phyloP scores from a whole-genome alignment of 1,284 basidiomycete species.

The Heterobasidion annosum region DNA sequence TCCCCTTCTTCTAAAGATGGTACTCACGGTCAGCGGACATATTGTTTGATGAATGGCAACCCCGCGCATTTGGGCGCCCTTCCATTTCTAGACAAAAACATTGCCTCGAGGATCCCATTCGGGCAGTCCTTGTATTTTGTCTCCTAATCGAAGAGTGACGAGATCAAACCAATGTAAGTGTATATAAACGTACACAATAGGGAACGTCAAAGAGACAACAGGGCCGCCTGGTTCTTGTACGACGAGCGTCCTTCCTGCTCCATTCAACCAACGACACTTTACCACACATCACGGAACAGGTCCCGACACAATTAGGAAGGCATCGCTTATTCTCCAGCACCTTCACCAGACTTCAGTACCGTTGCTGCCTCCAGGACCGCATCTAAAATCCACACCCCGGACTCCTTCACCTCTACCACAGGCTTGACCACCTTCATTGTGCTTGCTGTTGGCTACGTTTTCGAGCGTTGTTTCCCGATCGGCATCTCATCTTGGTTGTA shows the following conservation, averaged over 20 bases:
- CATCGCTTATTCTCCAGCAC: no score
- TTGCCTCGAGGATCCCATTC: not conserved
- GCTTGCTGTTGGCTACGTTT: not conserved
- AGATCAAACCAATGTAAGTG: not conserved
- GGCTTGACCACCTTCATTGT: no score
- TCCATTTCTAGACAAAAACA: not conserved
- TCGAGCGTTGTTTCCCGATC: not conserved
- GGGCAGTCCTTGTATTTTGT: not conserved
- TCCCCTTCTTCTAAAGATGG: not conserved
- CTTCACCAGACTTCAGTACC: no score
- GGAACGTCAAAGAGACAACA: slow-evolving; percentile 6
- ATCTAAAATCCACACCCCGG: no score
- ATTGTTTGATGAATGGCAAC: not conserved
- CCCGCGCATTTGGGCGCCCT: not conserved
- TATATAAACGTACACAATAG: slow-evolving; percentile 9
- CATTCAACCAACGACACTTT: slow-evolving; percentile 3
- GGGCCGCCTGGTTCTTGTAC: not conserved
- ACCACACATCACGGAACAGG: not conserved
- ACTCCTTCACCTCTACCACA: no score
- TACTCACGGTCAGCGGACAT: no score
- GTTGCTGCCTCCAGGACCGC: no score
- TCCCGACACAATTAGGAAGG: no score
- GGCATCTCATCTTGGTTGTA: not conserved
- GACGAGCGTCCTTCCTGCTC: slow-evolving; percentile 1
- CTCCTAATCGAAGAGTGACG: not conserved